These are phyloP conservation scores for Wickerhamomyces sydowiorum DNA, from an alignment of 805 yeast species.

Conservation along the genomic window DNA sequence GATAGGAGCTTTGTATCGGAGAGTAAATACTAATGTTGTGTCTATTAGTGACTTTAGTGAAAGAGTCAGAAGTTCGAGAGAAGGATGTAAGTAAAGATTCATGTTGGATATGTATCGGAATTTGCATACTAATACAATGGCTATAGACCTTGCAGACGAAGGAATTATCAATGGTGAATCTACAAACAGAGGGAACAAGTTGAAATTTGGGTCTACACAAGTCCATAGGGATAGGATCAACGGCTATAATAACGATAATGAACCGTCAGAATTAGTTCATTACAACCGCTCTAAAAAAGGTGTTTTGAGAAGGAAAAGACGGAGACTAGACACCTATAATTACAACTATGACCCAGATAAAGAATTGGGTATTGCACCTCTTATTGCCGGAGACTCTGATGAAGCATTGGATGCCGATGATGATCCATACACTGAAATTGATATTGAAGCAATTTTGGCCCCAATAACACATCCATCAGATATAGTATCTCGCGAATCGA, in stretches of 20 bases:
- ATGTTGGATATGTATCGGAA: not conserved
- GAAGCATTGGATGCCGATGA: conserved; percentile 30
- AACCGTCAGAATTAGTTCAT: conserved; percentile 15
- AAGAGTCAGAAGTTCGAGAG: not conserved
- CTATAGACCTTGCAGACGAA: conserved; percentile 1
- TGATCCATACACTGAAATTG: conserved; percentile 42
- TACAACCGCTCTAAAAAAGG: conserved; percentile 27
- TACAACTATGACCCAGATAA: conserved; percentile 1
- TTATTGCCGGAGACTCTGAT: conserved; percentile 21
- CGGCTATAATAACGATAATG: conserved; percentile 25
- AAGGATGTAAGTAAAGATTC: not conserved
- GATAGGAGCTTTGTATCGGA: not conserved
- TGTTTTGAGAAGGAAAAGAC: conserved; percentile 23
- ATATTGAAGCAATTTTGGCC: conserved; percentile 54
- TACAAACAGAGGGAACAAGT: conserved; percentile 53
- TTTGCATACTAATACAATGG: not conserved
- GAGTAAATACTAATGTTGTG: not conserved
- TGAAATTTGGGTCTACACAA: conserved; percentile 41
- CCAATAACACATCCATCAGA: conserved; percentile 84
- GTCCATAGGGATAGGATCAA: conserved; percentile 40
- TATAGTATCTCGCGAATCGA: conserved; percentile 61
- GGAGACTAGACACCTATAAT: conserved; percentile 20
- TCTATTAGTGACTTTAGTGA: not conserved
- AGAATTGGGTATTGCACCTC: not conserved
- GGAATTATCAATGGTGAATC: conserved; percentile 26